Conservation (phyloP, 306 rosid species). For the Albizia julibrissin region DNA sequence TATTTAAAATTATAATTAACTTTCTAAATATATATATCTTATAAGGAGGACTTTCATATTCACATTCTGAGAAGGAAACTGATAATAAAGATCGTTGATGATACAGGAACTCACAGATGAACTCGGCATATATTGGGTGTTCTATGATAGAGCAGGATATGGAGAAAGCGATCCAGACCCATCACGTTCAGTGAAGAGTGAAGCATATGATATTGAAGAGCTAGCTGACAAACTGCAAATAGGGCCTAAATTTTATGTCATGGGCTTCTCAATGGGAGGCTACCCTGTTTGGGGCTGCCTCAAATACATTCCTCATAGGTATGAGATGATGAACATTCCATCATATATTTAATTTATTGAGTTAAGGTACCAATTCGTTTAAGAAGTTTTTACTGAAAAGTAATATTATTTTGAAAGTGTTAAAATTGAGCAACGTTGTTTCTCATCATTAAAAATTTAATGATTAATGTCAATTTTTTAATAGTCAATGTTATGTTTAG, state of each 20-base stretch:
- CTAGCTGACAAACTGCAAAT: slow-evolving; percentile 72
- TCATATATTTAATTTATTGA: not conserved
- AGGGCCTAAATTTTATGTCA: slow-evolving; percentile 63
- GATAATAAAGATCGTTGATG: not conserved
- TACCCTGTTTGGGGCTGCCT: slow-evolving; percentile 75
- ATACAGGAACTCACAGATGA: slow-evolving; percentile 65
- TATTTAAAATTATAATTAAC: too few relatives aligned
- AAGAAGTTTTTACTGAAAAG: too few relatives aligned
- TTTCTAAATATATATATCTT: too few relatives aligned
- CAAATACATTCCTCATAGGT: slow-evolving; percentile 82
- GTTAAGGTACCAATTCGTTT: too few relatives aligned
- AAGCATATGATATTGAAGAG: slow-evolving; percentile 85
- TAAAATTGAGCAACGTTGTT: too few relatives aligned
- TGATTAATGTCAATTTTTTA: too few relatives aligned
- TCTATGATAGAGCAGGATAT: slow-evolving; percentile 80
- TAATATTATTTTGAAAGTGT: too few relatives aligned
- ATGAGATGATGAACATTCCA: slow-evolving; percentile 2
- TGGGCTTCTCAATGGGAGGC: slow-evolving; percentile 75
- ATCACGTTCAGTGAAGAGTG: slow-evolving; percentile 73
- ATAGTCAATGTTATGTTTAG: too few relatives aligned
- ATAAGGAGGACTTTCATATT: not conserved
- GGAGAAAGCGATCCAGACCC: slow-evolving; percentile 91
- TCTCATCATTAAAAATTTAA: too few relatives aligned
- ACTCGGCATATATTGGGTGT: slow-evolving; percentile 55
- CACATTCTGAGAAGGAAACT: not conserved